phyloP scores from a whole-genome alignment of 352 stramenopile genomes.

The Phytophthora pluvialis region DNA sequence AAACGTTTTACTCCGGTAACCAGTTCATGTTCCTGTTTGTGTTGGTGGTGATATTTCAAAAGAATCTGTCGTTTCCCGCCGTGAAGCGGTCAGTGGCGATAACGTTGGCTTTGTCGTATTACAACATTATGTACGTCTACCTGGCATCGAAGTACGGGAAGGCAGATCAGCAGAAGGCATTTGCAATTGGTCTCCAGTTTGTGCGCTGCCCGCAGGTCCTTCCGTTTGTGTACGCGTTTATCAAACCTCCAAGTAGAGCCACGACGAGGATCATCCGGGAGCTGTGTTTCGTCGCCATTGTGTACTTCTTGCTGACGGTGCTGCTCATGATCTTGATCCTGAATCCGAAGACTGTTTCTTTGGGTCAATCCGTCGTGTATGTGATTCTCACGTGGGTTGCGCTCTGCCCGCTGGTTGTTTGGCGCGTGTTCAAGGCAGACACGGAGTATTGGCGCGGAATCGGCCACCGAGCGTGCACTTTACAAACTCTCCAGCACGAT shows the following conservation, averaged over 20 bases:
- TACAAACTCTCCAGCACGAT: conserved; percentile 34
- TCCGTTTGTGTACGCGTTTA: conserved; percentile 40
- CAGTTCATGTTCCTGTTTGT: conserved; percentile 48
- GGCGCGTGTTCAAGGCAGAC: conserved; percentile 52
- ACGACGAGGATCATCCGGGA: conserved; percentile 41
- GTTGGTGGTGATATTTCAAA: conserved; percentile 51
- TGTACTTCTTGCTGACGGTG: conserved; percentile 25
- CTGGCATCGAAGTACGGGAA: conserved; percentile 14
- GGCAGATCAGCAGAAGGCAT: conserved; percentile 11
- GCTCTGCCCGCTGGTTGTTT: conserved; percentile 46
- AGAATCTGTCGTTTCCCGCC: conserved; percentile 49
- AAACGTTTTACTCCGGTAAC: conserved; percentile 40
- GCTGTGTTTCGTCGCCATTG: conserved; percentile 30
- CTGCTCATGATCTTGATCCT: conserved; percentile 27
- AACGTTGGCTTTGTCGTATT: conserved; percentile 35
- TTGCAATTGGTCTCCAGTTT: conserved; percentile 20
- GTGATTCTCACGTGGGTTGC: conserved; percentile 24
- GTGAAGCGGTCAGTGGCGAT: conserved; percentile 33
- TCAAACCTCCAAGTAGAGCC: conserved; percentile 39
- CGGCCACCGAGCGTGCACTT: conserved; percentile 33
- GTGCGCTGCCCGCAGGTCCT: conserved; percentile 25
- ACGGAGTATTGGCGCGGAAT: conserved; percentile 58
- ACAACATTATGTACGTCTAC: conserved; percentile 36
- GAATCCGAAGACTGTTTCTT: conserved; percentile 23
- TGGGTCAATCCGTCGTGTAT: conserved; percentile 21